A percentile compares a stretch with the other conserved stretches of the same genome.
These are phyloP conservation scores for Metarhizium anisopliae DNA, from an alignment of 2,329 filamentous ascomycete genomes.

Conservation along the genomic window DNA sequence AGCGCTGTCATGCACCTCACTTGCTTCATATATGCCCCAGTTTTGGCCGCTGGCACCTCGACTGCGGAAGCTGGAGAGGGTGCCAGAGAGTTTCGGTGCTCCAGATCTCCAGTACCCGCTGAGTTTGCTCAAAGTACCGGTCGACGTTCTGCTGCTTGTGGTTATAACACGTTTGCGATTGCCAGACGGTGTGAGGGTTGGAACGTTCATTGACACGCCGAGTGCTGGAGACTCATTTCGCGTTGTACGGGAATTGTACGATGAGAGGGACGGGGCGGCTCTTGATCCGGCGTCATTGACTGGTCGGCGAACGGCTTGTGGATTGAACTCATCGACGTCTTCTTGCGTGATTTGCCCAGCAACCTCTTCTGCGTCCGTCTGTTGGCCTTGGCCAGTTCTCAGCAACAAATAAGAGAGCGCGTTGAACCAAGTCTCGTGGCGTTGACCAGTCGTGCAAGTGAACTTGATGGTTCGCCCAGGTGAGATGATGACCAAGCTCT, in stretches of 20 bases:
- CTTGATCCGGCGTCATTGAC: constrained; percentile 35
- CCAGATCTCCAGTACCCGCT: constrained; percentile 50
- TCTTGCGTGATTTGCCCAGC: constrained; percentile 49
- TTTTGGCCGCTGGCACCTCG: constrained; percentile 37
- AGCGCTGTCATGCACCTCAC: constrained; percentile 63
- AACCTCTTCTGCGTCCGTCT: constrained; percentile 51
- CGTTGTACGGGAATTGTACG: constrained; percentile 67
- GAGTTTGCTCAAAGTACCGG: constrained; percentile 46
- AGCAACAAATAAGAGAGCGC: constrained; percentile 87
- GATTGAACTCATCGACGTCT: constrained; percentile 76
- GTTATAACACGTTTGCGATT: constrained; percentile 23
- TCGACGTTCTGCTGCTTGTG: constrained; percentile 22
- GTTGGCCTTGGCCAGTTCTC: constrained; percentile 58
- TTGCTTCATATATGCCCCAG: constrained; percentile 48
- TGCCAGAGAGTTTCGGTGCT: constrained; percentile 35
- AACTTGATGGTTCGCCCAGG: constrained; percentile 87
- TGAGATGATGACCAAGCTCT: constrained; percentile 84
- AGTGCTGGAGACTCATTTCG: constrained; percentile 54
- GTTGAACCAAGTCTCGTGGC: constrained; percentile 98
- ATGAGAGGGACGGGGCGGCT: constrained; percentile 61
- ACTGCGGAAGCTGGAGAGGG: constrained; percentile 45
- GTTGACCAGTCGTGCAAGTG: constrained; percentile 84
- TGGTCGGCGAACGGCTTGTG: constrained; percentile 35
- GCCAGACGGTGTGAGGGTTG: constrained; percentile 46
- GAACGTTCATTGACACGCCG: constrained; percentile 40